Conservation (phyloP, 768 basidiomycete genomes). For the Wakefieldia striispora region DNA sequence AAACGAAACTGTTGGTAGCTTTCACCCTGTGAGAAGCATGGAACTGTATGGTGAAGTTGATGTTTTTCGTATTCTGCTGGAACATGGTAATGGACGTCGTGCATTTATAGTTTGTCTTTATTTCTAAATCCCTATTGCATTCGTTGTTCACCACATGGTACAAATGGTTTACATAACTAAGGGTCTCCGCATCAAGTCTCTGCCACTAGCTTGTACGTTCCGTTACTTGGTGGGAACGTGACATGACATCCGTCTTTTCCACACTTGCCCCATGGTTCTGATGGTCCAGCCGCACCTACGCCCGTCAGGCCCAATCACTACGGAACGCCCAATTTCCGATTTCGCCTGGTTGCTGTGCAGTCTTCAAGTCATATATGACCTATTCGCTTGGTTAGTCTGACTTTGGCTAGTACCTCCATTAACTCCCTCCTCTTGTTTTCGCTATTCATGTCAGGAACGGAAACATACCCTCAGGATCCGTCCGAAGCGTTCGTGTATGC, state of each 20-base stretch:
- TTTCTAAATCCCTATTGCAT: conserved; percentile 23
- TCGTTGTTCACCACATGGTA: not conserved
- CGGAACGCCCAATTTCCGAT: too few species aligned
- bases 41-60: conserved; percentile 8
- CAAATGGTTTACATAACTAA: not conserved
- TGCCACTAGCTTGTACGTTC: too few species aligned
- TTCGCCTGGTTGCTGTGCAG: too few species aligned
- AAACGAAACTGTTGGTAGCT: conserved; percentile 2
- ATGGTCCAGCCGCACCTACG: too few species aligned
- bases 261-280: too few species aligned
- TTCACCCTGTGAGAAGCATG: not conserved
- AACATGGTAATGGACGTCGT: conserved; percentile 14
- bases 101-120: conserved; percentile 23
- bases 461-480: not conserved
- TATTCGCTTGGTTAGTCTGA: too few species aligned
- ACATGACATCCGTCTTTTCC: too few species aligned
- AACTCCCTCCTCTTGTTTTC: not conserved
- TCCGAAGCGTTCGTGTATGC: conserved; percentile 1
- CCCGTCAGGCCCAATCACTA: too few species aligned
- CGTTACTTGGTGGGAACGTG: too few species aligned
- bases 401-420: too few species aligned
- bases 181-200: too few species aligned
- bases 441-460: conserved; percentile 3
- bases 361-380: too few species aligned
- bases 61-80: not conserved